phyloP scores from a whole-genome alignment of 1,139 yeast genomes.

The Yamadazyma songkhlaensis region DNA sequence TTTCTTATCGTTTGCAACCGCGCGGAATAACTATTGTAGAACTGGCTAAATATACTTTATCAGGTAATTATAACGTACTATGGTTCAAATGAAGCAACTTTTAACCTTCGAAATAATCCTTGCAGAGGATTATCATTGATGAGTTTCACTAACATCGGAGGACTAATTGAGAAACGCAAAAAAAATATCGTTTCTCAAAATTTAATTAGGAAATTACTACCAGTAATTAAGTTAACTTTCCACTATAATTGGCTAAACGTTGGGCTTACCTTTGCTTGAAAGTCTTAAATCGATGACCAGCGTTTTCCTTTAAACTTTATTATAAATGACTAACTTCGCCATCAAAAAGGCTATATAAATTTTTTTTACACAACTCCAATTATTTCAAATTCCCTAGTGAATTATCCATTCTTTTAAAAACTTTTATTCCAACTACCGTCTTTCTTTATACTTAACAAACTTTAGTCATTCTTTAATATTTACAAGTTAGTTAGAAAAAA shows the following conservation, averaged over 20 bases:
- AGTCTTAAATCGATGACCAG: background rate
- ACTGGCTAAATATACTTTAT: background rate
- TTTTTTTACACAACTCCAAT: background rate
- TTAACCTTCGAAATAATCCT: too few relatives aligned
- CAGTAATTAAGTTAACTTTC: background rate
- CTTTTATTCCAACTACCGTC: conserved; percentile 11
- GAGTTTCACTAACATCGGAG: too few relatives aligned
- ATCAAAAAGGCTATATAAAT: background rate
- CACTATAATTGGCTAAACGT: background rate
- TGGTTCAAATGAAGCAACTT: too few relatives aligned
- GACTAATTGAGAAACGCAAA: too few relatives aligned
- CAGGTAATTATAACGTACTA: background rate
- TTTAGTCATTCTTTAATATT: conserved; percentile 20
- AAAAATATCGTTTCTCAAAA: too few relatives aligned
- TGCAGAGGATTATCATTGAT: too few relatives aligned
- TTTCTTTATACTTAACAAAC: conserved; percentile 19
- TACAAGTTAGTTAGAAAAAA: conserved; percentile 4
- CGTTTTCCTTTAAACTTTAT: background rate
- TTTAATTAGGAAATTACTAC: background rate
- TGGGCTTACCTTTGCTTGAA: background rate
- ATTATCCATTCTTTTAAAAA: conserved; percentile 8
- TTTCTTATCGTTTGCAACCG: conserved; percentile 4
- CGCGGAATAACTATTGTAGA: background rate
- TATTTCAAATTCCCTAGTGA: conserved; percentile 5
- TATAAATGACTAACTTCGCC: background rate